Evolutionary conservation across 257 asterid genomes (phyloP).

Genomic region (Anisodus acutangulus): DNA sequence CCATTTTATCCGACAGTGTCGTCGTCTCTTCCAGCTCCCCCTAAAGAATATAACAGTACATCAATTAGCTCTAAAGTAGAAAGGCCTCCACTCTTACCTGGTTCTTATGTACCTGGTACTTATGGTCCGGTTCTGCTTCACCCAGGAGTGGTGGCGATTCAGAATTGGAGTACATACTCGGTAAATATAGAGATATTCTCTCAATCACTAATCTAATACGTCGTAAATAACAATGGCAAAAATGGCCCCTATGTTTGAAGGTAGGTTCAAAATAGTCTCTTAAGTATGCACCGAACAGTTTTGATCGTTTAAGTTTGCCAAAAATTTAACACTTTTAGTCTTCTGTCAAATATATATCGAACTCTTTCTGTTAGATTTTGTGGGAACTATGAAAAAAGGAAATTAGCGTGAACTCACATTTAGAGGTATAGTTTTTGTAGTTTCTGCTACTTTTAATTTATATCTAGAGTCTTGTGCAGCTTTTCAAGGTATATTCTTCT

Average conservation of each 20-base stretch:
- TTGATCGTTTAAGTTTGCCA: no score
- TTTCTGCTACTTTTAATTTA: no score
- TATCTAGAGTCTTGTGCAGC: no score
- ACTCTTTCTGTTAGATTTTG: no score
- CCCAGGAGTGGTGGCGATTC: constrained; percentile 68
- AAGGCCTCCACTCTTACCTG: constrained; percentile 73
- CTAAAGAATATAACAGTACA: constrained; percentile 58
- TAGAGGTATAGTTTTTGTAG: no score
- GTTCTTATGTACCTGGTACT: constrained; percentile 69
- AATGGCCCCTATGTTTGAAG: no score
- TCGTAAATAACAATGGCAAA: no score
- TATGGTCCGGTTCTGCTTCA: constrained; percentile 76
- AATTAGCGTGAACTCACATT: no score
- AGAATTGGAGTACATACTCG: constrained; percentile 79
- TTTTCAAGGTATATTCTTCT: no score
- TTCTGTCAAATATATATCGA: no score
- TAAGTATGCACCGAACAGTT: neutral
- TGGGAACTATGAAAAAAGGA: no score
- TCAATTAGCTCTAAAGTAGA: constrained; percentile 54
- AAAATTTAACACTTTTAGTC: no score
- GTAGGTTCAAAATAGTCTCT: neutral
- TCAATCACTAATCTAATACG: constrained; percentile 13
- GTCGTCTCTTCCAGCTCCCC: constrained; percentile 57
- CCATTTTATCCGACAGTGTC: constrained; percentile 69
- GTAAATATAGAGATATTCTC: constrained; percentile 41